Evolutionary conservation across 192 early-diverging fungal genomes (phyloP), one percentile per base, ranked within the genome.

Genomic region (Entomortierella chlamydospora): DNA sequence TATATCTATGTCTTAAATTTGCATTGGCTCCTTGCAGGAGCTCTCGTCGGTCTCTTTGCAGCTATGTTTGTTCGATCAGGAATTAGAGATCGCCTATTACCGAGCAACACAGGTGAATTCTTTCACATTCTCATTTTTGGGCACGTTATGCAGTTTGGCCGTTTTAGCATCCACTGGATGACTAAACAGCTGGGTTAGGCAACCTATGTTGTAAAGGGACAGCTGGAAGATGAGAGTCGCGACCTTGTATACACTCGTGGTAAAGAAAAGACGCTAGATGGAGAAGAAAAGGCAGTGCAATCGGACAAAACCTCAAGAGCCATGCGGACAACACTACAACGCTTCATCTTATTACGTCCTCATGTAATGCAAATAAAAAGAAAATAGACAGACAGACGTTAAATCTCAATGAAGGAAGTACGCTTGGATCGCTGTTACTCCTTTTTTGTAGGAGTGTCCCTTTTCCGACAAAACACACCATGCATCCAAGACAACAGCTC

Each of bases 1-100:
- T 84, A 59, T 22, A 82, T 89, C 11, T 89, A 88, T 66, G 63
- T 82, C 12, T 55, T 88, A 70, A 91, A 94, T 83, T 84, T 92
- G 81, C 73, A 87, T 81, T 94, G 93, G 93, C 89, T 94, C 53
- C 70, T 93, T 34, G 85, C 83, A 20, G 70, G 90, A 5, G 80
- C 87, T 4, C 41, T 82, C 20, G 60, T 87, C 25, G 93, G 91
- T 15, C 83, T 91, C 68, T n/a, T 91, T 37, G 39, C 87, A 4
- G 56, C 87, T 1, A 30, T 90, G n/a, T 83, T 91, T 60, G 81
- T 94, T 18, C 87, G 90, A 29, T 83, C 86, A 25, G 86, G 85
- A 31, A 83, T 92, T 12, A 82, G 86, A 20, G 91, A 93, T 47
- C 89, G 93, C 17, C 83, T 90, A 51, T 85, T 91, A 61, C 91